Base-by-base conservation (phyloP, 139 green algal genomes). In the Dunaliella primolecta region DNA sequence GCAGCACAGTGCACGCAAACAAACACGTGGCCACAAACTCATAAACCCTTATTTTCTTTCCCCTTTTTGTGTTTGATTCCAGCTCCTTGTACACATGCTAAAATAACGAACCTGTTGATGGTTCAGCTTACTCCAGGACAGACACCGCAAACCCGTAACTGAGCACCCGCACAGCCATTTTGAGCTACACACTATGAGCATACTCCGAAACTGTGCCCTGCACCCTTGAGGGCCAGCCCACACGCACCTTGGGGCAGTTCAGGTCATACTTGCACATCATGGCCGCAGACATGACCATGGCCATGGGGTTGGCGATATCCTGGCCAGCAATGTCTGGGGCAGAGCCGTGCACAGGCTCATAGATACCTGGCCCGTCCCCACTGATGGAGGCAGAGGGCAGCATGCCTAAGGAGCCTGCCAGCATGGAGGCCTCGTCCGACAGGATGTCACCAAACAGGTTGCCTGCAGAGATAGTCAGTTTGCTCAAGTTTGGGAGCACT, bases 401-500 rank as follows among this genome's bases (percentile, higher is more conserved):
- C 95, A 99, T 97, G 86, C 97, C 97, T 82, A 99, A 93, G 75
- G 92, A 97, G 75, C 97, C 97, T 0, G 97, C 98, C 33, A 99
- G 91, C 95, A 99, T 99, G 84, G 96, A 98, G 0, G 97, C 97
- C 86, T 96, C 96, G 84, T 99, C 97, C 1, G 96, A 99, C 36
- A 99, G 87, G 84, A 99, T 99, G 93, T 99, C 97, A 34, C 97
- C 97, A 88, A 99, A 99, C 83, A 99, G 97, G 92, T 99, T 99
- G 87, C 95, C 94, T 94, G 86, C 36, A 78, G 24, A 72, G 20
- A 20, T 35, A 78, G 20, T 34, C 71, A 31, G 21, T 34, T 23
- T 34, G 71, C 3, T 78, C 71, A 30, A 31, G 3, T 15, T 72
- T 15, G 15, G 56, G 56, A 29, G 56, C 56, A 72, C 20, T 15